These are phyloP conservation scores for Blastobotrys serpentis DNA, from an alignment of 1,139 yeast genomes.

Conservation along the genomic window DNA sequence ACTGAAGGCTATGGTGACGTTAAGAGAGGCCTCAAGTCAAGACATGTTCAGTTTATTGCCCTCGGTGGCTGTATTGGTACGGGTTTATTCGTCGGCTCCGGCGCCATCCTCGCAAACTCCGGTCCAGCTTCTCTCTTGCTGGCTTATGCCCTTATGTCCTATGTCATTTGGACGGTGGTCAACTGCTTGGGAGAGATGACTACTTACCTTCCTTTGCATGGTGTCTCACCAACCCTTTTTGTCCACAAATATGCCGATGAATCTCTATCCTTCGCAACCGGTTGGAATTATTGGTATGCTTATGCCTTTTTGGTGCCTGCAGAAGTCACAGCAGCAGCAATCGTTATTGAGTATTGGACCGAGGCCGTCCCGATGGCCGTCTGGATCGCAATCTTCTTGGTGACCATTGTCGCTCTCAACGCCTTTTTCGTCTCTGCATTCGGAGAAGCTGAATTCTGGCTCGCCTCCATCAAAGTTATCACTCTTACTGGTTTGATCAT, in stretches of 20 bases:
- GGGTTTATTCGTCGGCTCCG: conserved; percentile 64
- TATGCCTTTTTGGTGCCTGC: conserved; percentile 63
- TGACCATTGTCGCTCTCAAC: conserved; percentile 31
- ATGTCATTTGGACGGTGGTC: conserved; percentile 67
- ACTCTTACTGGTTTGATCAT: conserved; percentile 50
- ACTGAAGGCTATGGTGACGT: conserved; percentile 12
- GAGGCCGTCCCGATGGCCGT: conserved; percentile 53
- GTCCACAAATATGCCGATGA: conserved; percentile 27
- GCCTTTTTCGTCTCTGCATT: conserved; percentile 40
- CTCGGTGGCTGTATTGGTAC: conserved; percentile 54
- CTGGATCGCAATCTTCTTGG: conserved; percentile 32
- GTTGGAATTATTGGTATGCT: conserved; percentile 27
- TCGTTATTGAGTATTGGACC: conserved; percentile 64
- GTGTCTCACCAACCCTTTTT: conserved; percentile 64
- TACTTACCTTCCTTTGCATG: conserved; percentile 62
- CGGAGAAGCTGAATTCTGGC: conserved; percentile 40
- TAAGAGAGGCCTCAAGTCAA: conserved; percentile 38
- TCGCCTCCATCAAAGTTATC: conserved; percentile 47
- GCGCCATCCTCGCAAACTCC: conserved; percentile 55
- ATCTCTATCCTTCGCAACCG: conserved; percentile 26
- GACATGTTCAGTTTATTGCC: conserved; percentile 52
- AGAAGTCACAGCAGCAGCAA: conserved; percentile 53
- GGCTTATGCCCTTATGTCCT: conserved; percentile 60
- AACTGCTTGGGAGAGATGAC: conserved; percentile 73
- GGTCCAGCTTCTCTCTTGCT: conserved; percentile 73